Conservation (phyloP, 2,329 filamentous ascomycete species). For the Fusarium proliferatum region DNA sequence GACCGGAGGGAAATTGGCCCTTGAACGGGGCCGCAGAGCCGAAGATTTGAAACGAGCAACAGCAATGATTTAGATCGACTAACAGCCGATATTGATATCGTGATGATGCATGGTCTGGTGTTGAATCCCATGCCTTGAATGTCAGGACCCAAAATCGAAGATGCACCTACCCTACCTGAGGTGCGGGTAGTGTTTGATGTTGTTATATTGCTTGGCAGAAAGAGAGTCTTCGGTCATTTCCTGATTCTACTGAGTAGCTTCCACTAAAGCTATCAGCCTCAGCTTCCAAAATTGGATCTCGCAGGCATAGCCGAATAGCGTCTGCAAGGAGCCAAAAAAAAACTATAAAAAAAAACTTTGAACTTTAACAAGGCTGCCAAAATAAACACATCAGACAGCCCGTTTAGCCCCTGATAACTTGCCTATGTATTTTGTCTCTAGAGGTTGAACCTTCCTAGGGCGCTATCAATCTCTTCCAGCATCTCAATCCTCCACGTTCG, state of each 20-base stretch:
- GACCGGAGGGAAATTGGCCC: constrained; percentile 33
- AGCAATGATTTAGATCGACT: constrained; percentile 36
- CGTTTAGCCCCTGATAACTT: not conserved
- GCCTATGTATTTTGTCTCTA: not conserved
- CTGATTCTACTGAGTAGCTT: constrained; percentile 1
- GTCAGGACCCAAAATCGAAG: not conserved
- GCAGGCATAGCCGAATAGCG: not conserved
- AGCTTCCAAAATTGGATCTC: constrained; percentile 4
- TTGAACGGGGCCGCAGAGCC: constrained; percentile 23
- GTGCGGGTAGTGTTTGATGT: not conserved
- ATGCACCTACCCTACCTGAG: not conserved
- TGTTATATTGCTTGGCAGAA: constrained; percentile 1
- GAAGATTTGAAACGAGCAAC: constrained; percentile 29
- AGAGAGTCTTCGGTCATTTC: constrained; percentile 8
- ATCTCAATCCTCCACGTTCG: constrained; percentile 27
- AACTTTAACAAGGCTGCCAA: not conserved
- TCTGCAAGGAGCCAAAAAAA: not conserved
- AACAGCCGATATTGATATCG: constrained; percentile 26
- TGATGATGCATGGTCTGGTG: not conserved
- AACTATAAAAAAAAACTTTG: not conserved
- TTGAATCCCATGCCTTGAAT: not conserved
- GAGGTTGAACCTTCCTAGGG: not conserved
- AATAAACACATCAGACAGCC: not conserved
- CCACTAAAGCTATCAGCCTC: constrained; percentile 15
- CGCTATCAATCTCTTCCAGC: constrained; percentile 10